Base-by-base conservation (phyloP, 345 rosid species). In the Aegle marmelos region DNA sequence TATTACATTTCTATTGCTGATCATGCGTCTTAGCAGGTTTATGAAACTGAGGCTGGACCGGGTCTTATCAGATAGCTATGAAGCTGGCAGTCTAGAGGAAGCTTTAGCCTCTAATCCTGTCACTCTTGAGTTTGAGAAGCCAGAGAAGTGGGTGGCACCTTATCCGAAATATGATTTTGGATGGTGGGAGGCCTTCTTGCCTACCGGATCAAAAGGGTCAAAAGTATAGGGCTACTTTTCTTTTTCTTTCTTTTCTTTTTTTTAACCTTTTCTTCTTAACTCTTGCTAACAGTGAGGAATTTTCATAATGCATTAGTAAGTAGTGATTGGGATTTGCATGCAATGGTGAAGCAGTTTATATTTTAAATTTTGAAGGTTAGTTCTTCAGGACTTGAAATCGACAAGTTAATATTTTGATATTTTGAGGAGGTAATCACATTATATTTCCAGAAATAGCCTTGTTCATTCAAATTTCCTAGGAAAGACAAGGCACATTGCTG, bases 21-120 rank as follows among this genome's bases (percentile, higher is more conserved):
- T 81, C 27, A 11, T 27, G 6, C 74, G 81, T 27, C 67, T 67
- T 59, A 36, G 79, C 91, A 95, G 99, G 91, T 95, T 88, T 83
- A 95, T 95, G 99, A 95, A 95, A 83, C 84, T 95, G 76, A 92
- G 99, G 82, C 75, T 95, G 88, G 99, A 95, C 85, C 88, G 98
- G 70, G 99, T 95, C 84, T 87, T 95, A 31, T 83, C 87, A n/a
- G 94, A 86, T 30, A 88, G 87, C 78, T 93, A 81, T 69, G 94
- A 92, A 86, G 92, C 97, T 66, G 88, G 76, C 19, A 83, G 86
- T 78, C 74, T 86, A 7, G 93, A 90, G 83, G 97, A 95, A 85
- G 98, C 97, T 5, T 84, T 95, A 77, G 97, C 96, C 39, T 91
- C 90, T 10, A 93, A 83, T 81, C 95, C 97, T 30, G 72, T 91